Base-by-base conservation (phyloP, 2,329 filamentous ascomycete species). In the Dothiorella sarmentorum region DNA sequence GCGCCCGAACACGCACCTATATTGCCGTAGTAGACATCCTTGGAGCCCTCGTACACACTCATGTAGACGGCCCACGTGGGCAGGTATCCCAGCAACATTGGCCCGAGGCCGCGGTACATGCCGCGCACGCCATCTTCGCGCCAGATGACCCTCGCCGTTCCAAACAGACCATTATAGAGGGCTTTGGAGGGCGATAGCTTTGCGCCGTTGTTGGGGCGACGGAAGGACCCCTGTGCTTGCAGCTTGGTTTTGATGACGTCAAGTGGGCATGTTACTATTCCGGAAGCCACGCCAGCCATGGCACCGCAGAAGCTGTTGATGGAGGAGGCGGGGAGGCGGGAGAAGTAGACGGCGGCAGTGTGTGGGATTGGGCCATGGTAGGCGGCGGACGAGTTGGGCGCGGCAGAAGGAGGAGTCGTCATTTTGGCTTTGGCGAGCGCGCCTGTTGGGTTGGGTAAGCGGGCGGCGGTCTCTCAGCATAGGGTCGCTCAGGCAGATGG, bases 211-310 rank as follows among this genome's bases (percentile, higher is more conserved):
- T 79, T 66, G 76, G 80, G 69, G 73, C 74, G 64, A 76, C 82
- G 65, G 73, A 96, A 95, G 18, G 91, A 90, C 63, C 93, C 93
- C 73, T 97, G 94, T 15, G 92, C 93, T 73, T 99, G 94, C 61
- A 99, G 77, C 75, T 97, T 97, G 43, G 94, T 99, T 79, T 99
- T 99, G 75, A 99, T 97, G 62, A 99, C 94, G 79, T 99, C 94
- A 66, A 99, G 86, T 40, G 94, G 94, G 73, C 94, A 99, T 56
- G 93, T 97, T 64, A 97, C 90, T 58, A 99, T 84, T 52, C 94
- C 94, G 7, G 92, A 96, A 20, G 91, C 91, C 68, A 97, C 90
- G 51, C 94, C 94, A 52, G 92, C 93, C 60, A 90, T 81, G 49
- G 92, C 93, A 58, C 94, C 94, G 42, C 91, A 88, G 59, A 97